phyloP scores from a whole-genome alignment of 345 rosid genomes.

The Acer yangbiense region DNA sequence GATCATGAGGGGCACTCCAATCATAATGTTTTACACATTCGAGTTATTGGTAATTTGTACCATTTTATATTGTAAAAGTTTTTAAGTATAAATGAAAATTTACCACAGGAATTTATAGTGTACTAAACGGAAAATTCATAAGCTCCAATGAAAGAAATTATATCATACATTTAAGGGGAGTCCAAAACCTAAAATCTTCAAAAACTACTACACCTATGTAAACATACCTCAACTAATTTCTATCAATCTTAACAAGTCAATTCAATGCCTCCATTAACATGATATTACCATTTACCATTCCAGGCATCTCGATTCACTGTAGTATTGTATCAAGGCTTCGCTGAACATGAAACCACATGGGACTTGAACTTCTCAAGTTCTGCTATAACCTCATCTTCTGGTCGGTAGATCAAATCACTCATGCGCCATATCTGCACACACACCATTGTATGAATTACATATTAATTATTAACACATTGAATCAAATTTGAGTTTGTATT shows the following conservation, averaged over 20 bases:
- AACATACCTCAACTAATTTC: background rate
- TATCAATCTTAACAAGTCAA: background rate
- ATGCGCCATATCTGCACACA: slow-evolving; percentile 84
- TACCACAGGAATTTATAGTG: background rate
- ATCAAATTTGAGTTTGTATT: background rate
- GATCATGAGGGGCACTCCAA: too few species aligned
- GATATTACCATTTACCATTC: too few species aligned
- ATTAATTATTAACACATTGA: background rate
- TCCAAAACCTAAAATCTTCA: background rate
- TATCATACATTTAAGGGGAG: background rate
- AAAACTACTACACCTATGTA: background rate
- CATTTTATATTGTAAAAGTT: background rate
- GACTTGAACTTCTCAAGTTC: slow-evolving; percentile 89
- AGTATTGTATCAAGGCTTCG: slow-evolving; percentile 51
- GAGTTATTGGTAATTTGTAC: background rate
- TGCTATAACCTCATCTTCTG: slow-evolving; percentile 86
- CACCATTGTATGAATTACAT: background rate
- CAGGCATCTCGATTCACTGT: too few species aligned
- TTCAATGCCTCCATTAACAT: background rate
- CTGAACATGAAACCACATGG: slow-evolving; percentile 60
- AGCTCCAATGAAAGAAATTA: background rate
- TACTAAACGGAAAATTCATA: background rate
- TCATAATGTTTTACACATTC: background rate
- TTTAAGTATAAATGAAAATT: too few species aligned
- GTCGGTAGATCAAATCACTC: slow-evolving; percentile 83